Evolutionary conservation across 768 basidiomycete species (phyloP), one percentile per base, ranked within the genome.

Genomic region (Suillus decipiens): DNA sequence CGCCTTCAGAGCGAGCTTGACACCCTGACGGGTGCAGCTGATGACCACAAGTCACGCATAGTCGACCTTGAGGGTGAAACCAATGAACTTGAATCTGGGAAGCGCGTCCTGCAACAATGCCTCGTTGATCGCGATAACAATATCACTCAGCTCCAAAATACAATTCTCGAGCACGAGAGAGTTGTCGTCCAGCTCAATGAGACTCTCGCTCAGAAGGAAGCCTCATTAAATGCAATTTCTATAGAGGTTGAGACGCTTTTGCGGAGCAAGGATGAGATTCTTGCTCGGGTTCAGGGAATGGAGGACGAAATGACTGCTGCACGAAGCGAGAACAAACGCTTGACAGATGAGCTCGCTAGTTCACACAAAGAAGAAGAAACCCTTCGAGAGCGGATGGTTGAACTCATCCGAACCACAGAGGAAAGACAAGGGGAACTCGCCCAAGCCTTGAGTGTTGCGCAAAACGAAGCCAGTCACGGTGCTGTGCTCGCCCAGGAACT

Each of bases 151-250:
- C 39, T 57, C 39, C 56, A 42, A 57, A 41, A 19, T 19, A 28
- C 39, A 41, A 28, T 41, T 31, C 39, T 57, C 28, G 10, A 57
- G 17, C 10, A 59, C 15, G 43, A 28, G 36, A 33, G 51, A 9
- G 48, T 11, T 17, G 41, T 43, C 5, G 39, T 36, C 24, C 43
- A 43, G 24, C 43, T 65, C 12, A 66, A 71, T 36, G 41, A 55
- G 7, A 64, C 73, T 19, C 51, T 68, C 54, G 55, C 66, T 12
- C 62, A 60, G 17, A 63, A 63, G 34, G 65, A 72, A 47, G 58
- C 61, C n/a, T 62, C 61, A 41, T 51, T 77, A 54, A 64, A 66
- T 15, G 71, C 70, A 59, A 73, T 73, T 63, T 70, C 69, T 65
- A 50, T 62, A 37, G 73, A 68, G 63, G 64, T 76, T 37, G 68